phyloP scores from a whole-genome alignment of 169 alveolate genomes.

The Plasmodium berghei region DNA sequence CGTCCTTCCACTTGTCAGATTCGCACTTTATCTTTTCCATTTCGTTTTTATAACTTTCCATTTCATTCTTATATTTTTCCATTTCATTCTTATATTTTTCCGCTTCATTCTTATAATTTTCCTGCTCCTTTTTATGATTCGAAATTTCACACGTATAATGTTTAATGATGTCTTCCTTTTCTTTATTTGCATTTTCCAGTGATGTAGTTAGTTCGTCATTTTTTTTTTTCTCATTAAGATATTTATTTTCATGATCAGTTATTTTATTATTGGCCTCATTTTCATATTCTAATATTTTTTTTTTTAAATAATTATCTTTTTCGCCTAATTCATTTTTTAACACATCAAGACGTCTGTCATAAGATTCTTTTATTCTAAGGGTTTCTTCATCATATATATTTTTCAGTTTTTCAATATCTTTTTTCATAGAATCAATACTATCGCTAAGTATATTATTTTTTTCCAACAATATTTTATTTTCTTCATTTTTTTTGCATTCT shows the following conservation, averaged over 20 bases:
- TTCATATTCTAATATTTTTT: constrained; percentile 25
- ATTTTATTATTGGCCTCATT: constrained; percentile 13
- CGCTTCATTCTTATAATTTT: too few species aligned
- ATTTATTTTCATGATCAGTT: constrained; percentile 9
- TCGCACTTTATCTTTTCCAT: background rate
- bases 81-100: too few species aligned
- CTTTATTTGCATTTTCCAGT: background rate
- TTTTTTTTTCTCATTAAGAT: constrained; percentile 30
- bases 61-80: too few species aligned
- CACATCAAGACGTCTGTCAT: constrained; percentile 30
- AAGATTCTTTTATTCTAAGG: constrained; percentile 42
- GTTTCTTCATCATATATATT: constrained; percentile 66
- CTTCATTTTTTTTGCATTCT: constrained; percentile 34
- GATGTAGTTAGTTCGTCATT: constrained; percentile 15
- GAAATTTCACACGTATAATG: too few species aligned
- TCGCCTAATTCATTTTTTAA: constrained; percentile 28
- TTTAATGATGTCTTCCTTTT: constrained; percentile 3
- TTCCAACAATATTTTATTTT: constrained; percentile 21
- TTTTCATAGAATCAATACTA: constrained; percentile 54
- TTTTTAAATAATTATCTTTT: constrained; percentile 44
- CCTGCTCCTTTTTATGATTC: too few species aligned
- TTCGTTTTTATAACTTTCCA: background rate
- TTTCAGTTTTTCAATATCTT: constrained; percentile 42
- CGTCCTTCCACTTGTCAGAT: background rate
- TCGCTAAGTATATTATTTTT: constrained; percentile 15